These are phyloP conservation scores for Sarocladium kiliense DNA, from an alignment of 2,329 filamentous ascomycete species.

Conservation along the genomic window DNA sequence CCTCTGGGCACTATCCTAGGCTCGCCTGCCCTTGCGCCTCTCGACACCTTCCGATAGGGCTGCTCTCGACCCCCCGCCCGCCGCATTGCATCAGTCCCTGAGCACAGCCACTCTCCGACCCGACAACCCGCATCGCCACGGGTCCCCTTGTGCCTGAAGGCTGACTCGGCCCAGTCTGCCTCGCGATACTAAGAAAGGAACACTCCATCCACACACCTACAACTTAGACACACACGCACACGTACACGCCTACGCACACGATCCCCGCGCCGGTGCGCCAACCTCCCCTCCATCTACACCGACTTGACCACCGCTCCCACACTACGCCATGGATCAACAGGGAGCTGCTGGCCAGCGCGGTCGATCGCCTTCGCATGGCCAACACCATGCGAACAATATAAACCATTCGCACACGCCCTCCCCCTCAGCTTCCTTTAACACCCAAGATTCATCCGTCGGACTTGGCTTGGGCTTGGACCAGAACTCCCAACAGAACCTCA, in stretches of 20 bases:
- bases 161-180: slow-evolving; percentile 9
- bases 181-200: slow-evolving; percentile 6
- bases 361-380: slow-evolving; percentile 57
- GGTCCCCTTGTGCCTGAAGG: slow-evolving; percentile 4
- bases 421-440: slow-evolving; percentile 53
- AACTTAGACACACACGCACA: background rate
- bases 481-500: slow-evolving; percentile 28
- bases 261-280: background rate
- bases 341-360: slow-evolving; percentile 32
- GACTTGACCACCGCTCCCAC: background rate
- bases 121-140: slow-evolving; percentile 6
- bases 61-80: background rate
- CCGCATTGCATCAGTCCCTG: slow-evolving; percentile 2
- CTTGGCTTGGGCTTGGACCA: slow-evolving; percentile 56
- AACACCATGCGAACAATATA: slow-evolving; percentile 58
- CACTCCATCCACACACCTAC: background rate
- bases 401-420: slow-evolving; percentile 62
- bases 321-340: slow-evolving; percentile 36
- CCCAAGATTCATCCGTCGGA: slow-evolving; percentile 42
- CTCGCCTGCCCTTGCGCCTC: background rate
- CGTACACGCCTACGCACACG: slow-evolving; percentile 1
- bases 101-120: slow-evolving; percentile 7
- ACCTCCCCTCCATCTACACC: background rate
- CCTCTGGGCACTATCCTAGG: background rate
- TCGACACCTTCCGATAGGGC: background rate